These are phyloP conservation scores for Hymenoscyphus linearis DNA, from an alignment of 2,329 filamentous ascomycete genomes.

Conservation along the genomic window DNA sequence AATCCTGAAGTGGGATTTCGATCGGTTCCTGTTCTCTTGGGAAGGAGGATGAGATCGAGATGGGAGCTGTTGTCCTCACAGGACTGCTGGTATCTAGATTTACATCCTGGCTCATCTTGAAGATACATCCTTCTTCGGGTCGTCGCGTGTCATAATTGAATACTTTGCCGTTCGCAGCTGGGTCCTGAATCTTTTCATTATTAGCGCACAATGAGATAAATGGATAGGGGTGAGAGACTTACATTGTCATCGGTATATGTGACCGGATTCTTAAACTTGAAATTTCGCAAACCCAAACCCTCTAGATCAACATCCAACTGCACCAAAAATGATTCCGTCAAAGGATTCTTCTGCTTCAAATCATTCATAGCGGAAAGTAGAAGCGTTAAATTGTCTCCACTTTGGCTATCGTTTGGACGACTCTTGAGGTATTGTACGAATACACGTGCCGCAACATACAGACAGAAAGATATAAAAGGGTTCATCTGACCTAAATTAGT, in stretches of 20 bases:
- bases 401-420: conserved; percentile 76
- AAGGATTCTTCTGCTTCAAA: conserved; percentile 77
- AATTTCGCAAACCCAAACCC: conserved; percentile 58
- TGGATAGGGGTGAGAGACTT: conserved; percentile 19
- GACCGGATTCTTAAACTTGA: conserved; percentile 51
- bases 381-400: conserved; percentile 79
- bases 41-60: background rate
- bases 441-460: conserved; percentile 92
- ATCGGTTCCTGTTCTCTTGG: conserved; percentile 11
- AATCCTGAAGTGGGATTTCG: conserved; percentile 19
- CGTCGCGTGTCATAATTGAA: background rate
- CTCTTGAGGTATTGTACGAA: conserved; percentile 97
- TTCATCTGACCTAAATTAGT: conserved; percentile 65
- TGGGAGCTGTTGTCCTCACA: background rate
- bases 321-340: conserved; percentile 91
- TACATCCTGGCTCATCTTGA: background rate
- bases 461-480: conserved; percentile 88
- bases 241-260: conserved; percentile 35
- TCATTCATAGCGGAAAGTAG: conserved; percentile 86
- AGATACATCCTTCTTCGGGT: background rate
- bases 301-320: conserved; percentile 91
- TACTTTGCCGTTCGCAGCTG: conserved; percentile 14
- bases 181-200: background rate
- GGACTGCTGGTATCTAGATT: background rate
- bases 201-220: conserved; percentile 11